Percentiles rank a stretch among this genome's conserved stretches.
phyloP scores from a whole-genome alignment of 1,284 basidiomycete genomes.

The Moniliophthora roreri region DNA sequence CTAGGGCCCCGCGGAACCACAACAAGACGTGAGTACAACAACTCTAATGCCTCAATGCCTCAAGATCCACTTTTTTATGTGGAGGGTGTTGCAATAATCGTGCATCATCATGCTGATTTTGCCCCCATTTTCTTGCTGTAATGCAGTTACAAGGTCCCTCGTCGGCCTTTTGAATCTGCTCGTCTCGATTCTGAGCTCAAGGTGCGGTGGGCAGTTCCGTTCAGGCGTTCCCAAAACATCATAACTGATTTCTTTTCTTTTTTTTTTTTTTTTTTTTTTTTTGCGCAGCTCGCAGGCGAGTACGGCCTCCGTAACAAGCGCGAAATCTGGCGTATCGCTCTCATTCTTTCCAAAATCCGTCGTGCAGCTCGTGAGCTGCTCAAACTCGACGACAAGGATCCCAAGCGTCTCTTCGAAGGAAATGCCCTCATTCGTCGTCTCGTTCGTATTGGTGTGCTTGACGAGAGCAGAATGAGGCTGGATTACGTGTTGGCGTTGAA shows the following conservation, averaged over 20 bases:
- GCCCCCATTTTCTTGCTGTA: conserved; percentile 57
- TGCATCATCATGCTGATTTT: conserved; percentile 56
- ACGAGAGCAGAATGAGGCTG: conserved; percentile 98
- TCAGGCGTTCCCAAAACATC: neutral
- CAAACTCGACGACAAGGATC: conserved; percentile 99
- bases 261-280: neutral
- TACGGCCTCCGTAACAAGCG: conserved; percentile 99
- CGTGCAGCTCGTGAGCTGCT: conserved; percentile 99
- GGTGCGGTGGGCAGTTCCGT: conserved; percentile 57
- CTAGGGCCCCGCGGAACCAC: conserved; percentile 86
- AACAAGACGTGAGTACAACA: conserved; percentile 77
- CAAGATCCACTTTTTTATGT: conserved; percentile 67
- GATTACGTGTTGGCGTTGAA: conserved; percentile 99
- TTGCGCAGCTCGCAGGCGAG: conserved; percentile 90
- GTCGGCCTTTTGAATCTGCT: conserved; percentile 95
- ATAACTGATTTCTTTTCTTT: neutral
- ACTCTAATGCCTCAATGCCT: conserved; percentile 34
- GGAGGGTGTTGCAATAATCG: no score
- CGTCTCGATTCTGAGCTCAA: conserved; percentile 99
- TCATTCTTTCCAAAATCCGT: conserved; percentile 99
- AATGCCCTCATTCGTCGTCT: conserved; percentile 99
- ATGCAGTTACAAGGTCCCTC: conserved; percentile 95
- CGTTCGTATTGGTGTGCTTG: conserved; percentile 99
- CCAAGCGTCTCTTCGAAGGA: conserved; percentile 99
- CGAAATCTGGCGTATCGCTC: conserved; percentile 99